Conservation (phyloP, 331 rosid genomes). For the Cydonia oblonga region DNA sequence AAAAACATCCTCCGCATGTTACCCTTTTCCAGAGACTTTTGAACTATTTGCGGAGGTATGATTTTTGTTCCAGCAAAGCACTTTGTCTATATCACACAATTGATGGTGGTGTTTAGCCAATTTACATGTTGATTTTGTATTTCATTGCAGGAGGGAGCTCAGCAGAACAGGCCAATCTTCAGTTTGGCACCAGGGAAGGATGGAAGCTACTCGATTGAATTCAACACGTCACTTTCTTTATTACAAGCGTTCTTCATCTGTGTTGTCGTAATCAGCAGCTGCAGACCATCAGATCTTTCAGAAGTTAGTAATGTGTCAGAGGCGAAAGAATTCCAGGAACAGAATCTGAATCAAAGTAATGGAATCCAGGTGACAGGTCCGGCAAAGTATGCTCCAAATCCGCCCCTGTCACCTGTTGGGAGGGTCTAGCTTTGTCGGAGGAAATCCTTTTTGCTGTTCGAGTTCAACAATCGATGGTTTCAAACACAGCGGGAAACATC, state of each 20-base stretch:
- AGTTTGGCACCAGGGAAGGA: conserved; percentile 53
- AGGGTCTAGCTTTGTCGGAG: conserved; percentile 43
- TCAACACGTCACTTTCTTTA: conserved; percentile 53
- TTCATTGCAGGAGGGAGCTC: conserved; percentile 50
- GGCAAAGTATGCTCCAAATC: conserved; percentile 48
- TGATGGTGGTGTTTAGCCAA: not conserved
- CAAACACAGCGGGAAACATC: conserved; percentile 2
- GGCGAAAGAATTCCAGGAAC: conserved; percentile 19
- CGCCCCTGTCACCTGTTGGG: conserved; percentile 79
- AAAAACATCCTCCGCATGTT: conserved; percentile 22
- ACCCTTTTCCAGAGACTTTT: conserved; percentile 16
- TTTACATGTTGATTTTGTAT: conserved; percentile 7
- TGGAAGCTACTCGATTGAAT: conserved; percentile 56
- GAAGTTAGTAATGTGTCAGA: not conserved
- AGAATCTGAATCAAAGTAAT: conserved; percentile 13
- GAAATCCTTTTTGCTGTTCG: conserved; percentile 2
- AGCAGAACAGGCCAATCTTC: conserved; percentile 40
- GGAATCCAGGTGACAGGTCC: conserved; percentile 27
- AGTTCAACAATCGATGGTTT: conserved; percentile 16
- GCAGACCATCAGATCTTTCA: conserved; percentile 27
- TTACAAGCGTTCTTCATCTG: conserved; percentile 80
- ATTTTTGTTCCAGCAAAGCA: not conserved
- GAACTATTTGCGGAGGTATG: conserved; percentile 68
- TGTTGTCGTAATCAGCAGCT: conserved; percentile 40
- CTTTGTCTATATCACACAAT: not conserved